A percentile compares a stretch with the other conserved stretches of the same genome.
phyloP scores from a whole-genome alignment of 2,329 filamentous ascomycete genomes.

The Curvularia sp. region DNA sequence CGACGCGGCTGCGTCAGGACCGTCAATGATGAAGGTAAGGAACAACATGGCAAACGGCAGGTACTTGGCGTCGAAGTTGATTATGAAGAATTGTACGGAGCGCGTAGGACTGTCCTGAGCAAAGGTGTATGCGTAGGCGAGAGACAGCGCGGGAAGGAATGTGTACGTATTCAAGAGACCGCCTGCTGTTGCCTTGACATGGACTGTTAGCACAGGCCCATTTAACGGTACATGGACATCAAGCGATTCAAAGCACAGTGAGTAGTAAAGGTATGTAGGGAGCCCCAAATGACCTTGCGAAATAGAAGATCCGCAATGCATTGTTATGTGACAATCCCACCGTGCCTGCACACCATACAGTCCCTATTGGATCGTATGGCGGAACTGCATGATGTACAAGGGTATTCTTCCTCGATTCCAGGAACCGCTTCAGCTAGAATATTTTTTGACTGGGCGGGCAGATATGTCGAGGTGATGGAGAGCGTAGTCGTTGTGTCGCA shows the following conservation, averaged over 20 bases:
- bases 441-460: constrained; percentile 58
- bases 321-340: constrained; percentile 62
- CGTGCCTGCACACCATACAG: constrained; percentile 59
- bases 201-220: constrained; percentile 39
- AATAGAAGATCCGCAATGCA: constrained; percentile 61
- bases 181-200: constrained; percentile 60
- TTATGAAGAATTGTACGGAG: constrained; percentile 79
- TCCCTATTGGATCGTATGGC: constrained; percentile 58
- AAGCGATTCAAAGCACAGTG: constrained; percentile 12
- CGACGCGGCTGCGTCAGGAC: constrained; percentile 63
- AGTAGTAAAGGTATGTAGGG: constrained; percentile 63
- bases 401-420: constrained; percentile 63
- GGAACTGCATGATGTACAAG: constrained; percentile 57
- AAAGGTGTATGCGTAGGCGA: constrained; percentile 84
- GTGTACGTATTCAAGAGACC: constrained; percentile 60
- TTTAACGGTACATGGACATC: constrained; percentile 13
- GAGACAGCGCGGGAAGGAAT: constrained; percentile 68
- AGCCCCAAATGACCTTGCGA: constrained; percentile 65
- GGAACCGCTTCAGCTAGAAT: constrained; percentile 62
- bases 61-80: constrained; percentile 82
- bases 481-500: constrained; percentile 25
- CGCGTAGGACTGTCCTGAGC: constrained; percentile 83
- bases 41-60: constrained; percentile 82
- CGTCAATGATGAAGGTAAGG: constrained; percentile 73
- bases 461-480: constrained; percentile 65